These are phyloP conservation scores for Ogataea pini DNA, from an alignment of 805 yeast species.

Conservation along the genomic window DNA sequence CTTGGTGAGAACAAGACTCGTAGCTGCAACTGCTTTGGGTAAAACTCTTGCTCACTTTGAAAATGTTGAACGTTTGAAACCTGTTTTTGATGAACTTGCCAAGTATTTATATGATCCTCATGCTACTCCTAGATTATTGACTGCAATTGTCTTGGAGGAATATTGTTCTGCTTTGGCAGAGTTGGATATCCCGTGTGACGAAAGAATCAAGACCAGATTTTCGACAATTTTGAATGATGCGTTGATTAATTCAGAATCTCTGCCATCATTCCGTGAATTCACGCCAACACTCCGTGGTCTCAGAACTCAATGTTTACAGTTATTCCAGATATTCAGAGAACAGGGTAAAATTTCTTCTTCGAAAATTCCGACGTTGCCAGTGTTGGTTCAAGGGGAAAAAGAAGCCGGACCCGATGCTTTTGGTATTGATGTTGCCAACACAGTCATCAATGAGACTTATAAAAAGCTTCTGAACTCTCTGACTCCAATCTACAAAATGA, in stretches of 20 bases:
- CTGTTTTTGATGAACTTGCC: conserved; percentile 41
- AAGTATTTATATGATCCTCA: conserved; percentile 58
- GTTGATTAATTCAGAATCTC: conserved; percentile 42
- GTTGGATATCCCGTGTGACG: conserved; percentile 17
- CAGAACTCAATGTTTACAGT: conserved; percentile 82
- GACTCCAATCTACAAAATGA: conserved; percentile 67
- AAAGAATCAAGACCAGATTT: conserved; percentile 12
- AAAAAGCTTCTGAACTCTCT: conserved; percentile 63
- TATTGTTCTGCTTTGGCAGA: conserved; percentile 45
- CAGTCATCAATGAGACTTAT: conserved; percentile 61
- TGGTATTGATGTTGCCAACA: conserved; percentile 73
- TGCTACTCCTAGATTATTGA: conserved; percentile 77
- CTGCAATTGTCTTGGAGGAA: conserved; percentile 71
- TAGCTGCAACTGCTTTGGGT: conserved; percentile 78
- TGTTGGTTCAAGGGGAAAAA: conserved; percentile 89
- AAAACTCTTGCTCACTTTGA: conserved; percentile 53
- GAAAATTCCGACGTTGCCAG: conserved; percentile 79
- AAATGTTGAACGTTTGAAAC: conserved; percentile 37
- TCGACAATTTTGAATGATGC: conserved; percentile 33
- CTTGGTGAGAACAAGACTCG: conserved; percentile 71
- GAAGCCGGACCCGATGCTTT: conserved; percentile 96
- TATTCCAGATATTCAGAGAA: conserved; percentile 75
- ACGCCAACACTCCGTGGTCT: conserved; percentile 84
- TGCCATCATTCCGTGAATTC: conserved; percentile 74
- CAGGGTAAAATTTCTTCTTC: conserved; percentile 70